A percentile compares a stretch with the other conserved stretches of the same genome.
Evolutionary conservation across 2,329 filamentous ascomycete species (phyloP).

Genomic region (Ophiostoma himal-ulmi): DNA sequence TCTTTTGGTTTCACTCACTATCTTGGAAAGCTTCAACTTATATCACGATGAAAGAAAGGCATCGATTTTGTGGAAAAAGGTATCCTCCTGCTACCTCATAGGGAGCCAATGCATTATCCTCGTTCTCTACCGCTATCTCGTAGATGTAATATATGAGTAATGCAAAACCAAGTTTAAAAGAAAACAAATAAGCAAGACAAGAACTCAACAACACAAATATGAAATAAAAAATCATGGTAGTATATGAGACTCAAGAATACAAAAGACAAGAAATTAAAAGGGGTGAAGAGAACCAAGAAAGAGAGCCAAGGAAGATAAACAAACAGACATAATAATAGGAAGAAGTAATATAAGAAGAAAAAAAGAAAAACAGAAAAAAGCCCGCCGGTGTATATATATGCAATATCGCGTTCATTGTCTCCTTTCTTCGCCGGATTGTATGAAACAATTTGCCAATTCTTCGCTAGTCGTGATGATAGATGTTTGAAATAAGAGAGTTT

Average conservation of each 20-base stretch:
- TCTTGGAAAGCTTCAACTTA: not conserved
- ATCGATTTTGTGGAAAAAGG: not conserved
- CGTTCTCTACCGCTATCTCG: not conserved
- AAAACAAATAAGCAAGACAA: not conserved
- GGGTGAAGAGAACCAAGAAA: not conserved
- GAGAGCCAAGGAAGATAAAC: not conserved
- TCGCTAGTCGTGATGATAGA: conserved; percentile 15
- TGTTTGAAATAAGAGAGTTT: not conserved
- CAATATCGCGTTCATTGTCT: conserved; percentile 12
- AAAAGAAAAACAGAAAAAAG: conserved; percentile 13
- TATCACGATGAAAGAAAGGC: not conserved
- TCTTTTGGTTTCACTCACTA: not conserved
- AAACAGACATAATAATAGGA: not conserved
- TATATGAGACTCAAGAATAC: not conserved
- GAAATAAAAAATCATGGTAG: not conserved
- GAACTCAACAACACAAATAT: not conserved
- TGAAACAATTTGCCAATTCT: conserved; percentile 9
- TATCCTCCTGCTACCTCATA: not conserved
- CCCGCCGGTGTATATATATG: conserved; percentile 19
- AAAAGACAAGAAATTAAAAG: not conserved
- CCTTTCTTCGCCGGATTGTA: conserved; percentile 1
- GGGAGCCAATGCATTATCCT: not conserved
- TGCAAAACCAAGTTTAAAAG: not conserved
- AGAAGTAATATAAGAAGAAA: not conserved
- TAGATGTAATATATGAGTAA: not conserved